phyloP scores from a whole-genome alignment of 2,329 filamentous ascomycete genomes.

The Thielaviopsis punctulata region DNA sequence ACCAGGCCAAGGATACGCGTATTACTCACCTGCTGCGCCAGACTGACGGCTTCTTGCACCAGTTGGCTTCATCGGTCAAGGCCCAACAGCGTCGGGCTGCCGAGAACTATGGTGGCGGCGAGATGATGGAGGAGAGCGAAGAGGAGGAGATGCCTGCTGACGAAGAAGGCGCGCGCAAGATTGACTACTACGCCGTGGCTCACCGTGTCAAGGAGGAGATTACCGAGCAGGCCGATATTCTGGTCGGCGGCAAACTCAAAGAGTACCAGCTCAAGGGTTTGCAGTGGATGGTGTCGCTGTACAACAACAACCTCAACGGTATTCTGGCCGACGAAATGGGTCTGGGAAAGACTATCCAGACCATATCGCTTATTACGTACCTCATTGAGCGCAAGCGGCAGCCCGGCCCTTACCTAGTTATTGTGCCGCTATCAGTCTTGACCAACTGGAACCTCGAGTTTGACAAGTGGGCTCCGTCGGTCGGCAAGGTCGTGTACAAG shows the following conservation, averaged over 20 bases:
- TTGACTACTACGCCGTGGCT: slow-evolving; percentile 97
- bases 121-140: slow-evolving; percentile 38
- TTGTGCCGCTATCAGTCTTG: slow-evolving; percentile 88
- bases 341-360: slow-evolving; percentile 98
- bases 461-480: slow-evolving; percentile 90
- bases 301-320: slow-evolving; percentile 99
- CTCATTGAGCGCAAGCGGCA: slow-evolving; percentile 93
- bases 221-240: slow-evolving; percentile 60
- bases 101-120: slow-evolving; percentile 61
- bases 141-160: slow-evolving; percentile 50
- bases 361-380: slow-evolving; percentile 92
- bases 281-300: slow-evolving; percentile 98
- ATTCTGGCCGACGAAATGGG: slow-evolving; percentile 99
- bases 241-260: slow-evolving; percentile 85
- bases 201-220: slow-evolving; percentile 93
- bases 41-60: slow-evolving; percentile 92
- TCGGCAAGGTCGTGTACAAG: slow-evolving; percentile 87
- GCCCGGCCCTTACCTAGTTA: slow-evolving; percentile 82
- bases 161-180: slow-evolving; percentile 57
- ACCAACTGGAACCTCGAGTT: slow-evolving; percentile 99
- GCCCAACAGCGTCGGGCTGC: slow-evolving; percentile 74
- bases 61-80: slow-evolving; percentile 87
- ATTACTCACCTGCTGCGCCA: slow-evolving; percentile 94
- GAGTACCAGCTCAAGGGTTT: slow-evolving; percentile 98
- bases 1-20: slow-evolving; percentile 97